These are phyloP conservation scores for Cercophora scortea DNA, from an alignment of 495 filamentous ascomycete species.

Conservation along the genomic window DNA sequence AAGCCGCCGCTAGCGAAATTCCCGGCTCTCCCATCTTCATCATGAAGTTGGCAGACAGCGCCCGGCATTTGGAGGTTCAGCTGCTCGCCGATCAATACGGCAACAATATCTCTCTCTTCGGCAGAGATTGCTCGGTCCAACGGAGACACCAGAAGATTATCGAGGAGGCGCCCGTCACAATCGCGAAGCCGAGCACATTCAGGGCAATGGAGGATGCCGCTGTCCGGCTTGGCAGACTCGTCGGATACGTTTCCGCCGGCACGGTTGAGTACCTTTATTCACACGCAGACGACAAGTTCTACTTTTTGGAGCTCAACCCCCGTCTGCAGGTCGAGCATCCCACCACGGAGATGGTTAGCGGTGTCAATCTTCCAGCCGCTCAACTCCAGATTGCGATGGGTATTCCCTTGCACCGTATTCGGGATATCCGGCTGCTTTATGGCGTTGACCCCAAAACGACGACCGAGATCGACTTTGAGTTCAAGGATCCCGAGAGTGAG, in stretches of 20 bases:
- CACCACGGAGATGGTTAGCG: conserved; percentile 98
- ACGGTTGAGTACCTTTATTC: conserved; percentile 99
- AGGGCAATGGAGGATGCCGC: conserved; percentile 94
- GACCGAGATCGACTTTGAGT: conserved; percentile 94
- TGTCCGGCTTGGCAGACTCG: conserved; percentile 84
- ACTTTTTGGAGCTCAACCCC: conserved; percentile 97
- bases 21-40: conserved; percentile 99
- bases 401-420: conserved; percentile 88
- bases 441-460: conserved; percentile 83
- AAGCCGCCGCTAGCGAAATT: conserved; percentile 93
- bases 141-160: conserved; percentile 99
- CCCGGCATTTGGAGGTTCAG: conserved; percentile 95
- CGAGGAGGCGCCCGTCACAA: conserved; percentile 95
- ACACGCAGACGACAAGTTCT: conserved; percentile 96
- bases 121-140: conserved; percentile 98
- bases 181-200: conserved; percentile 84
- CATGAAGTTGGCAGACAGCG: conserved; percentile 98
- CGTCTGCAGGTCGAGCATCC: conserved; percentile 99
- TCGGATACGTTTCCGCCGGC: conserved; percentile 97
- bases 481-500: conserved; percentile 77
- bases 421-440: conserved; percentile 92
- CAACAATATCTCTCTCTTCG: conserved; percentile 98
- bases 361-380: conserved; percentile 93
- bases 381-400: conserved; percentile 99
- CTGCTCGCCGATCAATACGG: conserved; percentile 97